Evolutionary conservation across 164 flowering plant species (phyloP).

Genomic region (Echeveria elegans): DNA sequence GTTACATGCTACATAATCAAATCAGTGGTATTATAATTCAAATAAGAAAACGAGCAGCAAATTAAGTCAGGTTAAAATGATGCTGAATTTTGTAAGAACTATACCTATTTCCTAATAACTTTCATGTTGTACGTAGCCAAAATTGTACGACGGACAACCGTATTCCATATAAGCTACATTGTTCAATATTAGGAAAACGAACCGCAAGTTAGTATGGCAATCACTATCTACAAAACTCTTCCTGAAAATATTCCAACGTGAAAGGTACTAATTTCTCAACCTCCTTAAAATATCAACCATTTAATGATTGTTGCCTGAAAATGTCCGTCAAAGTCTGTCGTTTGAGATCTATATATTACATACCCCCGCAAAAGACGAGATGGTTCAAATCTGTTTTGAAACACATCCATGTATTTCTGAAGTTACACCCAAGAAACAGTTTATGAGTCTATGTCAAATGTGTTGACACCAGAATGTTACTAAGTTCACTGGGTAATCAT

Average conservation of each 20-base stretch:
- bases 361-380: no score
- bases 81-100: no score
- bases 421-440: background rate
- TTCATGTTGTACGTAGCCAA: background rate
- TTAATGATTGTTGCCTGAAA: background rate
- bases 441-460: background rate
- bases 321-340: background rate
- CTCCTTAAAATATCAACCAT: background rate
- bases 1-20: background rate
- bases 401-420: no score
- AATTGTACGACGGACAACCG: background rate
- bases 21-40: background rate
- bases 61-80: no score
- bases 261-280: no score
- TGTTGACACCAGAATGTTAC: background rate
- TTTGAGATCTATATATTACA: no score
- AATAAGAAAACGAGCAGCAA: background rate
- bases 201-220: background rate
- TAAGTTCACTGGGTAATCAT: background rate
- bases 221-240: background rate
- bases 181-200: background rate
- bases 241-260: no score
- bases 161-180: background rate
- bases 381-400: no score
- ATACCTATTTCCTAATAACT: no score